A percentile compares a stretch with the other conserved stretches of the same genome.
phyloP scores from a whole-genome alignment of 2,329 filamentous ascomycete species.

The Byssochlamys sp. region DNA sequence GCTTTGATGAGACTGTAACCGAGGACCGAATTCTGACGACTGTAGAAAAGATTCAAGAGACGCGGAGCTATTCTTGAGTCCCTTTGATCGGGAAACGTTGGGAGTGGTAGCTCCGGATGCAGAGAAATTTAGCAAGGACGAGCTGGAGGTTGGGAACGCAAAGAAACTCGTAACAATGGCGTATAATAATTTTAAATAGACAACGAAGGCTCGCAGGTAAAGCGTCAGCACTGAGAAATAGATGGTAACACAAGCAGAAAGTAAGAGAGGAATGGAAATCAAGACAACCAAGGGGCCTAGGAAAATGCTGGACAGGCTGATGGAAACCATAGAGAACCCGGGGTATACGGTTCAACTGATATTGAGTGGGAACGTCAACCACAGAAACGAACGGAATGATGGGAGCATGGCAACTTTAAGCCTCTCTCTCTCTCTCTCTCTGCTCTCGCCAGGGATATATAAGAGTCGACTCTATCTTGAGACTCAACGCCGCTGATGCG shows the following conservation, averaged over 20 bases:
- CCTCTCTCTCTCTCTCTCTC: not conserved
- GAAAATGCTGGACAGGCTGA: constrained; percentile 30
- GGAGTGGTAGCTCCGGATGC: constrained; percentile 16
- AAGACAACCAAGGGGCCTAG: constrained; percentile 54
- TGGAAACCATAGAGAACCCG: constrained; percentile 14
- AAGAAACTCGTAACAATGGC: constrained; percentile 51
- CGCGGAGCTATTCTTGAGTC: not conserved
- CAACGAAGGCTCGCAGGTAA: constrained; percentile 49
- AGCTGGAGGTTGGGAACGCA: constrained; percentile 13
- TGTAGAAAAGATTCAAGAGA: not conserved
- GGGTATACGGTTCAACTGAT: not conserved
- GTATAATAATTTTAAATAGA: constrained; percentile 55
- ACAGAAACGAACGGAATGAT: not conserved
- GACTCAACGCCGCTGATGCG: not conserved
- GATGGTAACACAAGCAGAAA: constrained; percentile 56
- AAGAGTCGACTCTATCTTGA: not conserved
- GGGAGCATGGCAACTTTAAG: not conserved
- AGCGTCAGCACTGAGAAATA: constrained; percentile 53
- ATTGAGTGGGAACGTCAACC: not conserved
- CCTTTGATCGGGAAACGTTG: not conserved
- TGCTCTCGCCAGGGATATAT: no score
- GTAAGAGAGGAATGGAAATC: constrained; percentile 53
- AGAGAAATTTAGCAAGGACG: constrained; percentile 20
- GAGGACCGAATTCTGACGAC: not conserved
- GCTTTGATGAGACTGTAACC: not conserved